Evolutionary conservation across 371 early-diverging fungal genomes (phyloP).

Genomic region (Zopfochytrium polystomum): DNA sequence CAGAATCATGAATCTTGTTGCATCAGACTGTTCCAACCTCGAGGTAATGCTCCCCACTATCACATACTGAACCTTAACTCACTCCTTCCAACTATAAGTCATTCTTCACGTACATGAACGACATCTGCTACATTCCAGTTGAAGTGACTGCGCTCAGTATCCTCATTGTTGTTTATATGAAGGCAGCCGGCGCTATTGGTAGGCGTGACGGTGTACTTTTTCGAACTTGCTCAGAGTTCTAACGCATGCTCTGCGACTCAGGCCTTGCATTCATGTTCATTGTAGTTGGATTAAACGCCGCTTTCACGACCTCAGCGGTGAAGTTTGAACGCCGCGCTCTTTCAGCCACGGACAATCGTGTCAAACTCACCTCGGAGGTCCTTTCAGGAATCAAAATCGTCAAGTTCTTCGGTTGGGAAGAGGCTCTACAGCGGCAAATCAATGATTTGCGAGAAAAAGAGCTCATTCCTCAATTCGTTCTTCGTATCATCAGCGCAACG

Average conservation of each 20-base stretch:
- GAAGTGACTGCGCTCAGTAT: constrained; percentile 10
- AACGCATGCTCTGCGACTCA: too few species aligned
- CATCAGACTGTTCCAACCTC: too few species aligned
- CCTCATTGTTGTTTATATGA: constrained; percentile 14
- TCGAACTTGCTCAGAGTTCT: too few species aligned
- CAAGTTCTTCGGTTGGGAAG: constrained; percentile 52
- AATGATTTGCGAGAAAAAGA: constrained; percentile 36
- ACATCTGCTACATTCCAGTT: constrained; percentile 12
- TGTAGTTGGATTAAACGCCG: neutral
- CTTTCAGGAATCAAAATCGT: constrained; percentile 32
- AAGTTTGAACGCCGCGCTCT: constrained; percentile 14
- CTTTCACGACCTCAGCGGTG: neutral
- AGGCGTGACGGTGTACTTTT: too few species aligned
- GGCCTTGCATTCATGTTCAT: constrained; percentile 15
- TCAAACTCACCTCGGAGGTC: constrained; percentile 14
- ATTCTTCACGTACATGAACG: too few species aligned
- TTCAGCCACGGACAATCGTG: constrained; percentile 20
- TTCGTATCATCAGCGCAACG: constrained; percentile 40
- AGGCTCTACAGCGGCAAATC: constrained; percentile 32
- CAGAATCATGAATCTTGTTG: too few species aligned
- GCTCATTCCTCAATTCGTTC: constrained; percentile 19
- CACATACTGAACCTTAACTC: too few species aligned
- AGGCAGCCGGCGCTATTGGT: constrained; percentile 16
- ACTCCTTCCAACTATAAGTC: too few species aligned
- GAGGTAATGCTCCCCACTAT: too few species aligned